Evolutionary conservation across 768 basidiomycete species (phyloP), one percentile per base, ranked within the genome.

Genomic region (Pulveroboletus ravenelii): DNA sequence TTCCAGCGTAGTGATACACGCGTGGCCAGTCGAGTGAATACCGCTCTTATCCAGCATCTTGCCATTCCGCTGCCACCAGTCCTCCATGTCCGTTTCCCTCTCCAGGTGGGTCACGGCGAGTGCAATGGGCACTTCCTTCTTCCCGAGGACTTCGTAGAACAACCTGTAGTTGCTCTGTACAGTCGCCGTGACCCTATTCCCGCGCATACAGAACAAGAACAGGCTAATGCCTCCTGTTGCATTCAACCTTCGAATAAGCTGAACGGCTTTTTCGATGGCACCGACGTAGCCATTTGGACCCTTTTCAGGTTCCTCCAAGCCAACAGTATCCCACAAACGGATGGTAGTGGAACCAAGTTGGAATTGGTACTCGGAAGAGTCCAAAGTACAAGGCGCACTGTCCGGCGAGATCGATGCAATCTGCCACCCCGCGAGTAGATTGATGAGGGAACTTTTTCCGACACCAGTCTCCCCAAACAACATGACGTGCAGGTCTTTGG

Each of bases 41-140:
- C 60, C 49, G n/a, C 47, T 55, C 41, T 20, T 47, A 25, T 60
- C 56, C 12, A 70, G 47, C 27, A 45, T 49, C 43, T 50, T 54
- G 23, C 40, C 46, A 17, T 70, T 68, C 5, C 60, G 50, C 0
- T 35, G 47, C 70, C 68, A 70, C 68, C 70, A 70, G 1, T 53
- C 58, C 44, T 70, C 70, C 68, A 70, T 70, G 29, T 60, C 50
- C 2, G 15, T 18, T 18, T 70, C 62, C 17, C 65, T 47, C 52
- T 74, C 74, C 18, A 76, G 61, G 23, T 74, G 71, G 0, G 71
- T 75, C 29, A 76, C 60, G 1, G 66, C 71, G 7, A 76, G 50
- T 9, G 71, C 62, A 18, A 70, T 64, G 0, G 74, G 74, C 7
- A 76, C 75, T 14, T 66, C 51, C 13, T 63, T 56, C 35, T 67